These are phyloP conservation scores for Choiromyces venosus DNA, from an alignment of 495 filamentous ascomycete genomes.

Conservation along the genomic window DNA sequence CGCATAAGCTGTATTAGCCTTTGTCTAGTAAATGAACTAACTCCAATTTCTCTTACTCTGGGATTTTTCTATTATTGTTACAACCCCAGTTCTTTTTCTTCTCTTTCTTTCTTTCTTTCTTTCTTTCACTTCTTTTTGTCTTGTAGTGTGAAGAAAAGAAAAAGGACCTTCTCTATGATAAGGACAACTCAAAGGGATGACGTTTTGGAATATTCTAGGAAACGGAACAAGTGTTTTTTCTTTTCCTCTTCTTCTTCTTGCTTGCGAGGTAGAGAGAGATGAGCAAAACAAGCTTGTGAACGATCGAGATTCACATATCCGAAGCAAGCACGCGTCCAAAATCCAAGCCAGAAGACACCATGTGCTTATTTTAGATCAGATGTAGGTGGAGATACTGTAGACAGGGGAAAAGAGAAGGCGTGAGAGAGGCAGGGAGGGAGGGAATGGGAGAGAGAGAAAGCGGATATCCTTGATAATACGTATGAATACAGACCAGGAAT, in stretches of 20 bases:
- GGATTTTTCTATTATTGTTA: background rate
- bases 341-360: conserved; percentile 12
- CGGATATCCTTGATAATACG: background rate
- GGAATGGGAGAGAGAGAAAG: conserved; percentile 12
- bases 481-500: background rate
- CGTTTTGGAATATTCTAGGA: conserved; percentile 17
- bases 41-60: conserved; percentile 5
- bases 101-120: conserved; percentile 11
- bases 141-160: conserved; percentile 26
- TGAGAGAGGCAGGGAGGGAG: background rate
- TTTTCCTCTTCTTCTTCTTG: background rate
- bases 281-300: background rate
- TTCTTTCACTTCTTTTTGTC: conserved; percentile 11
- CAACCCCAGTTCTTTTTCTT: conserved; percentile 11
- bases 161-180: conserved; percentile 7
- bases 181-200: conserved; percentile 20
- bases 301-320: conserved; percentile 16
- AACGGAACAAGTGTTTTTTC: conserved; percentile 24
- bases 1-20: conserved; percentile 25
- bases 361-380: conserved; percentile 19
- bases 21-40: conserved; percentile 25
- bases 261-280: conserved; percentile 1
- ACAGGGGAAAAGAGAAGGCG: conserved; percentile 4
- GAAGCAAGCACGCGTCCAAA: conserved; percentile 26
- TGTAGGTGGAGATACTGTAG: background rate